Evolutionary conservation across 2,329 filamentous ascomycete species (phyloP), one percentile per base, ranked within the genome.

Genomic region (Verruconis gallopava): DNA sequence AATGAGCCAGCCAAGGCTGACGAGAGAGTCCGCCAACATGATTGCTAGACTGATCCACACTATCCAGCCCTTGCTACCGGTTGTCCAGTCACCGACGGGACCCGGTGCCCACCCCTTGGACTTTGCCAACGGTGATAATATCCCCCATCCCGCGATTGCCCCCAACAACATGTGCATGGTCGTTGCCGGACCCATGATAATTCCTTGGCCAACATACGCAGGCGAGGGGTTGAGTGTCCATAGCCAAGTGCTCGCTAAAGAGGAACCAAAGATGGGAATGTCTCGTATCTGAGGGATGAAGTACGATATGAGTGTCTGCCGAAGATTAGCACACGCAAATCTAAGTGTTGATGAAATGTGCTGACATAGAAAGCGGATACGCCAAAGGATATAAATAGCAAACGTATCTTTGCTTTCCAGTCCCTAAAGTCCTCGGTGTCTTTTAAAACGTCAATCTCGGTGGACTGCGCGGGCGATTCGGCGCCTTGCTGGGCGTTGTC

Each of bases 201-300:
- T 93, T 9, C 91, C 91, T 62, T 98, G 91, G 0, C 91, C 91
- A 19, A 96, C 78, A 57, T 98, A 98, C 2, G 91, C 91, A n/a
- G 93, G 80, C 36, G 86, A 95, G 0, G 91, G 91, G 50, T 98
- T 98, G 4, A 98, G 67, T 1, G 85, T 91, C 91, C 91, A 98
- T 1, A 95, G 72, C 89, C 89, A 98, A 2, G 75, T 75, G 1
- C 73, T 64, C 0, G 86, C 86, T 4, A 93, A 73, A 2, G 72
- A 62, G 1, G 72, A 63, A 1, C 91, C 91, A 50, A 96, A 84
- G 19, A 98, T 67, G 1, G 91, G 91, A n/a, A 98, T 67, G 49
- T 84, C 81, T 43, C 86, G 80, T 15, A 96, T 63, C 38, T 84
- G 66, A 0, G 91, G 91, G 41, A 95, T 68, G 60, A 98, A 98